Evolutionary conservation across 1,139 yeast species (phyloP).

Genomic region (Petasospora fabianii): DNA sequence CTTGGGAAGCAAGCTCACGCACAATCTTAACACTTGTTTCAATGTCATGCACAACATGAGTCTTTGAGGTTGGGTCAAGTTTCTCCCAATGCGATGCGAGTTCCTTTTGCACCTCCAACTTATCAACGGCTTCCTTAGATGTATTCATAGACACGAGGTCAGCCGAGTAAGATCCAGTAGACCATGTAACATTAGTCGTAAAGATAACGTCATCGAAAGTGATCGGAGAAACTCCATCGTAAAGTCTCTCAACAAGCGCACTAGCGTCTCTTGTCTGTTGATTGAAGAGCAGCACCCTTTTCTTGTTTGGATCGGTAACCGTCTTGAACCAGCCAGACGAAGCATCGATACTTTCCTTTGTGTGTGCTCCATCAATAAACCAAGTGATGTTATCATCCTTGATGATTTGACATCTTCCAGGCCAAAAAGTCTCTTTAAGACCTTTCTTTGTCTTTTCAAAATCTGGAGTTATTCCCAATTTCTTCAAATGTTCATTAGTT

Average conservation of each 20-base stretch:
- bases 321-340: conserved; percentile 74
- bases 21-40: conserved; percentile 66
- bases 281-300: conserved; percentile 67
- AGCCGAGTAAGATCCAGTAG: conserved; percentile 71
- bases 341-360: conserved; percentile 77
- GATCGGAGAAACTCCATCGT: conserved; percentile 38
- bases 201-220: conserved; percentile 75
- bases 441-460: conserved; percentile 53
- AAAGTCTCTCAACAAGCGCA: conserved; percentile 53
- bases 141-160: conserved; percentile 86
- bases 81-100: conserved; percentile 67
- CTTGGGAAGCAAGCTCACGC: conserved; percentile 32
- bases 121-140: conserved; percentile 71
- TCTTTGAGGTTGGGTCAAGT: conserved; percentile 43
- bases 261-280: conserved; percentile 91
- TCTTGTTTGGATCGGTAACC: conserved; percentile 14
- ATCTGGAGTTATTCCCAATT: conserved; percentile 38
- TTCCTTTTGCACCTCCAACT: conserved; percentile 73
- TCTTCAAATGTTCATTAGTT: conserved; percentile 57
- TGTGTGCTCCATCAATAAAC: conserved; percentile 96
- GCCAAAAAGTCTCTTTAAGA: conserved; percentile 73
- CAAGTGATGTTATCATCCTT: conserved; percentile 53
- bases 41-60: conserved; percentile 66
- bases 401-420: conserved; percentile 88
- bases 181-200: conserved; percentile 91